Percentiles rank a stretch among this genome's conserved stretches.
These are phyloP conservation scores for Iris pallida DNA, from an alignment of 116 monocot genomes.

Conservation along the genomic window DNA sequence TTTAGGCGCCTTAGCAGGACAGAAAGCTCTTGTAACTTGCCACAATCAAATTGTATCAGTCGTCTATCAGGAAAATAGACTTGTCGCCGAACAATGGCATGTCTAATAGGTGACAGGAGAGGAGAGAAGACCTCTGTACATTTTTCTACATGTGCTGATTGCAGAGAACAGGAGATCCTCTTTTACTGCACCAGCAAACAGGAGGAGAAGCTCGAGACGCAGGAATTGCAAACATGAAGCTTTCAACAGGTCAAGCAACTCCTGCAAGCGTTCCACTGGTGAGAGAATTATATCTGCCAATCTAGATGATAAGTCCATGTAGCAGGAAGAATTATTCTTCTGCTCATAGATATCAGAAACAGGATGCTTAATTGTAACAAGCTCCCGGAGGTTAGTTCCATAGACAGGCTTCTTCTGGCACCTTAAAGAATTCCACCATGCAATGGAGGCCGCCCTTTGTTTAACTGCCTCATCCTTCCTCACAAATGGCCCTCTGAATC, in stretches of 20 bases:
- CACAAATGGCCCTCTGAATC: conserved; percentile 69
- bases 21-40: conserved; percentile 91
- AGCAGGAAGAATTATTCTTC: conserved; percentile 67
- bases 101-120: conserved; percentile 64
- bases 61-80: conserved; percentile 98
- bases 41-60: conserved; percentile 97
- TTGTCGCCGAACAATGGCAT: conserved; percentile 87
- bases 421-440: conserved; percentile 87
- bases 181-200: conserved; percentile 78
- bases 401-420: conserved; percentile 81
- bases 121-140: conserved; percentile 59
- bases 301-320: conserved; percentile 67
- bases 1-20: conserved; percentile 72
- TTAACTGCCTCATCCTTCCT: conserved; percentile 64
- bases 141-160: conserved; percentile 39
- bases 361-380: conserved; percentile 78
- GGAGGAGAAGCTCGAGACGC: conserved; percentile 77
- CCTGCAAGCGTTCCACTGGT: conserved; percentile 72
- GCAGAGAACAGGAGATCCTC: conserved; percentile 49
- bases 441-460: conserved; percentile 68
- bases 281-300: conserved; percentile 73
- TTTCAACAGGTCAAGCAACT: conserved; percentile 61
- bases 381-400: conserved; percentile 66
- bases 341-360: conserved; percentile 57
- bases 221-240: conserved; percentile 97